Evolutionary conservation across 129 eudicot genomes (phyloP).

Genomic region (Lonicera japonica): DNA sequence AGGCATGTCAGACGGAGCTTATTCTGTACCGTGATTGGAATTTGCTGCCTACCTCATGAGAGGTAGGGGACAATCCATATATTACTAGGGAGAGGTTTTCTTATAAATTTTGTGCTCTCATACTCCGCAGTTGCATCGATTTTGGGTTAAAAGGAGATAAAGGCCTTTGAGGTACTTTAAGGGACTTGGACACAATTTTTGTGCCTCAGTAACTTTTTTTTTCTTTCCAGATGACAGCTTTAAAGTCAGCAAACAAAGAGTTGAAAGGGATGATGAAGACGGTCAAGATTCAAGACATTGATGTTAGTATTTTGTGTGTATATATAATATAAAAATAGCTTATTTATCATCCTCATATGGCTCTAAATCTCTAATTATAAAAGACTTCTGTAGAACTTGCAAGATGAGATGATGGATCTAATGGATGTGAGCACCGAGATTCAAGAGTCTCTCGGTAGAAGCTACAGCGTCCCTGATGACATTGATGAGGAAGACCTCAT

Average conservation of each 20-base stretch:
- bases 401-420: constrained; percentile 98
- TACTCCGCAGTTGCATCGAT: too few relatives aligned
- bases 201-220: constrained; percentile 7
- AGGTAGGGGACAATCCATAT: constrained; percentile 47
- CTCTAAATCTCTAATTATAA: not conserved
- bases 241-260: constrained; percentile 94
- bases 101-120: too few relatives aligned
- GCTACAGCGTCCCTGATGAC: constrained; percentile 93
- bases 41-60: constrained; percentile 87
- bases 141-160: constrained; percentile 1
- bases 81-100: constrained; percentile 13
- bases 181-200: not conserved
- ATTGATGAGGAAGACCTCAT: constrained; percentile 95
- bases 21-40: constrained; percentile 57
- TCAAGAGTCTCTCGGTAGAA: constrained; percentile 95
- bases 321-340: not conserved
- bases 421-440: constrained; percentile 96
- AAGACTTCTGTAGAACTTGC: constrained; percentile 54
- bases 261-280: constrained; percentile 99
- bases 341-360: not conserved
- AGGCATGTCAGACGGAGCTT: constrained; percentile 62
- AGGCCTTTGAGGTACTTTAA: constrained; percentile 9
- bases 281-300: constrained; percentile 91
- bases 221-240: constrained; percentile 74
- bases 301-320: constrained; percentile 43